Evolutionary conservation across 306 rosid genomes (phyloP).

Genomic region (Comarum palustre): DNA sequence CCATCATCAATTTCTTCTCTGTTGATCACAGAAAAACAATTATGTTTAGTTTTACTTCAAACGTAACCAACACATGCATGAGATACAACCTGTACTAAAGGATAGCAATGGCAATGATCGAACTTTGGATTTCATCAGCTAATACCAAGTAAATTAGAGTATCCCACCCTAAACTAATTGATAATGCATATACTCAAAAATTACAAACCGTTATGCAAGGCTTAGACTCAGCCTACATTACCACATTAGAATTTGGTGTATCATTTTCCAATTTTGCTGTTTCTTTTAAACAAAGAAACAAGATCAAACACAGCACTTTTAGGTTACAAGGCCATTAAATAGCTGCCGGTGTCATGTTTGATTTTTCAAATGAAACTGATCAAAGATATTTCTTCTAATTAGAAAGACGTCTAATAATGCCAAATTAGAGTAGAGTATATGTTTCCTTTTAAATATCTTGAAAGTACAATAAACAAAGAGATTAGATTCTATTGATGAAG

Average conservation of each 20-base stretch:
- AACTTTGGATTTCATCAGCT: not conserved
- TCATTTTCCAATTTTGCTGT: not conserved
- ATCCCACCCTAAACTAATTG: not conserved
- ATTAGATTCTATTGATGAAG: too few species aligned
- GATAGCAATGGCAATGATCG: not conserved
- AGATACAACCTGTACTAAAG: not conserved
- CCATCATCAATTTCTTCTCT: slow-evolving; percentile 29
- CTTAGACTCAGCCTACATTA: not conserved
- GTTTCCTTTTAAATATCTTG: not conserved
- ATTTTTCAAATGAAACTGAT: not conserved
- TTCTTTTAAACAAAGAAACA: not conserved
- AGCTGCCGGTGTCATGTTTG: not conserved
- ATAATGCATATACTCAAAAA: not conserved
- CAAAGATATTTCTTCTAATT: not conserved
- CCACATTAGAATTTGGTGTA: not conserved
- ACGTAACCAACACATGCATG: not conserved
- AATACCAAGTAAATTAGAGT: not conserved
- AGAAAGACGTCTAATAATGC: not conserved
- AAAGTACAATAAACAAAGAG: not conserved
- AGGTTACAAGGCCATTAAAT: not conserved
- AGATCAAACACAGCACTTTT: not conserved
- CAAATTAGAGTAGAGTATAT: not conserved
- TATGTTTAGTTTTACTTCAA: not conserved
- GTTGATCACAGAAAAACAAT: not conserved
- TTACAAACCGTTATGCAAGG: not conserved